Evolutionary conservation across 2,329 filamentous ascomycete species (phyloP), one percentile per base, ranked within the genome.

Genomic region (Fusarium longipes): DNA sequence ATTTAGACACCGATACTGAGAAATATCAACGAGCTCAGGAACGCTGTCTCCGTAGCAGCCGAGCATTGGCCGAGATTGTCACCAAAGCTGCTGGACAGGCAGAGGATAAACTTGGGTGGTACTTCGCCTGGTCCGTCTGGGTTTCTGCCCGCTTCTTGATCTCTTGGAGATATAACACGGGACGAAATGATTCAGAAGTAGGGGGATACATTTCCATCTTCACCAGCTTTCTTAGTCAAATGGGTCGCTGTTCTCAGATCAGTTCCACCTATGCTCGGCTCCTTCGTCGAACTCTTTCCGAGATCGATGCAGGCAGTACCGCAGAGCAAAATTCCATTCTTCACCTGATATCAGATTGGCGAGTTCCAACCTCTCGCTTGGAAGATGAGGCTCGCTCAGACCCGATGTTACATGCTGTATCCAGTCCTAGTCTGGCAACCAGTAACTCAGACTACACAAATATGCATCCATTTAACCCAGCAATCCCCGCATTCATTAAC

Each of bases 211-310:
- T 14, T 1, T 36, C 42, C 0, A 12, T 54, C 2, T 54, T 54
- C 5, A 29, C 30, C 0, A 22, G 24, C 0, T 18, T 54, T n/a
- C 50, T 54, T 6, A 20, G 10, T 2, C 45, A 22, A 1, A 53
- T 53, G 42, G 33, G 50, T 1, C 42, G 50, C 18, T 54, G 15
- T 20, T 54, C 40, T 24, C 50, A 54, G 22, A 54, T 54, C 6
- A 49, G 50, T 6, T 18, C 42, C 0, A 54, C 40, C 0, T 54
- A 49, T 4, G 15, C 42, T 5, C 45, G 8, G 3, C 45, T 54
- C 1, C 30, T 54, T 1, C 29, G 18, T 5, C 50, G 20, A 15
- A 22, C 29, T 11, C 32, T 45, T 5, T 54, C 24, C 17, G 50
- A 29, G 6, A 2, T 54, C 3, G 42, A 49, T 0, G 18, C 22